Percentiles rank a stretch among this genome's conserved stretches.
phyloP scores from a whole-genome alignment of 2,329 filamentous ascomycete species.

The Penicillium sumatraense region DNA sequence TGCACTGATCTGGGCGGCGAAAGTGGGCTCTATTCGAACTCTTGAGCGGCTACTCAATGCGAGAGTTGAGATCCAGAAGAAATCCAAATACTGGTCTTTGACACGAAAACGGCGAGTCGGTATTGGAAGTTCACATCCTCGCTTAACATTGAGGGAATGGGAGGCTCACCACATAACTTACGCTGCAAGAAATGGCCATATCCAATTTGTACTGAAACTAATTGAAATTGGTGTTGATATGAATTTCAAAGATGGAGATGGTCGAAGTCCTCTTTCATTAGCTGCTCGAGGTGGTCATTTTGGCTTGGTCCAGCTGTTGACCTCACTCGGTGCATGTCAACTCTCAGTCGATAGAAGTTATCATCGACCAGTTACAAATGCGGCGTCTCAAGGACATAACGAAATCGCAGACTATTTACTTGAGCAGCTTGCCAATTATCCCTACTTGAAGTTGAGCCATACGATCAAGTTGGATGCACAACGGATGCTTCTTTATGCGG shows the following conservation, averaged over 20 bases:
- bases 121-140: no score
- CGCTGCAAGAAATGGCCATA: neutral
- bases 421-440: neutral
- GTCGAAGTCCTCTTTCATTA: neutral
- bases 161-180: neutral
- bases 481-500: neutral
- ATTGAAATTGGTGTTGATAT: neutral
- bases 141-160: no score
- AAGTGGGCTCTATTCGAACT: neutral
- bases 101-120: neutral
- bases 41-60: neutral
- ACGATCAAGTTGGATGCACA: neutral
- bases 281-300: neutral
- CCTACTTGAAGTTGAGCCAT: neutral
- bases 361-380: neutral
- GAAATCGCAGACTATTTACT: neutral
- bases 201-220: neutral
- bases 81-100: neutral
- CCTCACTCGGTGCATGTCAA: neutral
- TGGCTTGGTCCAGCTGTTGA: neutral
- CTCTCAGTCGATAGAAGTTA: neutral
- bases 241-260: neutral
- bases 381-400: neutral
- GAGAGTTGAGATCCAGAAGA: neutral
- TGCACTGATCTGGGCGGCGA: neutral